phyloP scores from a whole-genome alignment of 768 basidiomycete species.

The Leccinum truebloodii region DNA sequence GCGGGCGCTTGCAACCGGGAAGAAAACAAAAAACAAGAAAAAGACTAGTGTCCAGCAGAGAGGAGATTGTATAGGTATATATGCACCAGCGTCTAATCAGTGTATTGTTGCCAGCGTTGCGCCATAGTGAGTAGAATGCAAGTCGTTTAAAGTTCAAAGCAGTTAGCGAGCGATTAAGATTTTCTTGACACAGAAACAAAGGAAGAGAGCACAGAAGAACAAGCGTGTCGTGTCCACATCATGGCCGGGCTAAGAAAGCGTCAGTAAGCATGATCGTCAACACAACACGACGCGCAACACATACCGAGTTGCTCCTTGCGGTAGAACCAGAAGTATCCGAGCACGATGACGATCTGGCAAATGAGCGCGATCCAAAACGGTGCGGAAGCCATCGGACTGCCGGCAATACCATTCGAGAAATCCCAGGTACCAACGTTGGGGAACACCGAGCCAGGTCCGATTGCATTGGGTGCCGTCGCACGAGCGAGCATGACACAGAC shows the following conservation, averaged over 20 bases:
- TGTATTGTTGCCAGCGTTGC: constrained; percentile 1
- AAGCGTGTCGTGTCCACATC: not conserved
- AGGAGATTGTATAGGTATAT: not conserved
- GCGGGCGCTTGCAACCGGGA: not conserved
- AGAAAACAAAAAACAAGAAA: not conserved
- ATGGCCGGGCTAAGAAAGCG: constrained; percentile 15
- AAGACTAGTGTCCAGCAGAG: not conserved
- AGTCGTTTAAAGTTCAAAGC: constrained; percentile 1
- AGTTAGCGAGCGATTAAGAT: not conserved
- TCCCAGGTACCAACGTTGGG: constrained; percentile 93
- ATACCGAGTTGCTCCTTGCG: constrained; percentile 88
- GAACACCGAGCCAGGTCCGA: constrained; percentile 89
- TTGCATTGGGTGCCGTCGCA: constrained; percentile 84
- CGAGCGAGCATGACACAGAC: constrained; percentile 92
- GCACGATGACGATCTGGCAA: constrained; percentile 81
- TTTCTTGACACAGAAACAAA: not conserved
- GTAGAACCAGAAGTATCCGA: constrained; percentile 97
- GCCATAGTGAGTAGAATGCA: constrained; percentile 1
- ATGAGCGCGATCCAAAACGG: constrained; percentile 87
- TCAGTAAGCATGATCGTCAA: not conserved
- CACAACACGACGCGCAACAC: constrained; percentile 18
- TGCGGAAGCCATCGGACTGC: constrained; percentile 80
- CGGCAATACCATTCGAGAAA: constrained; percentile 66
- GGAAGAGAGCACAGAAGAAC: not conserved
- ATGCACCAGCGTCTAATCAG: not conserved